These are phyloP conservation scores for Phytophthora pisi DNA, from an alignment of 352 stramenopile genomes.

Conservation along the genomic window DNA sequence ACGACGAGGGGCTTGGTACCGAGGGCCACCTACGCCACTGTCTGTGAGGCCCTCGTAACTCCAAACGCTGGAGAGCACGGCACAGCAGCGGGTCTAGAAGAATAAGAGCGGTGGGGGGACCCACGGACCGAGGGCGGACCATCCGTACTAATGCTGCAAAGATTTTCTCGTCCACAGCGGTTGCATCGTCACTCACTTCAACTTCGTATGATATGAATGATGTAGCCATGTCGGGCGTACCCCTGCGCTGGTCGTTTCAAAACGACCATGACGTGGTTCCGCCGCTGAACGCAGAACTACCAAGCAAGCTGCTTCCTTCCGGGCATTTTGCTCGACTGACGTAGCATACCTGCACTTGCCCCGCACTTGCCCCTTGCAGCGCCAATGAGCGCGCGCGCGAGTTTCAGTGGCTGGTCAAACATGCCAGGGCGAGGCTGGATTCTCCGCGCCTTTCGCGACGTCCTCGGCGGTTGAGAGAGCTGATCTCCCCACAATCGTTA, in stretches of 20 bases:
- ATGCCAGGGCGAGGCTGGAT: constrained; percentile 18
- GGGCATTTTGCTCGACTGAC: constrained; percentile 23
- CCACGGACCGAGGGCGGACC: constrained; percentile 14
- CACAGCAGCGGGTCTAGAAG: constrained; percentile 2
- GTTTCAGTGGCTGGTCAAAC: constrained; percentile 29
- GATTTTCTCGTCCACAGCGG: constrained; percentile 5
- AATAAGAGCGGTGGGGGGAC: constrained; percentile 19
- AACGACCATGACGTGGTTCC: constrained; percentile 11
- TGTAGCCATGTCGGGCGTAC: constrained; percentile 6
- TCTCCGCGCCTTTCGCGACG: constrained; percentile 30
- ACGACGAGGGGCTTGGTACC: neutral
- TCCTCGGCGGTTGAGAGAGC: neutral
- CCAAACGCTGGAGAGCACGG: neutral
- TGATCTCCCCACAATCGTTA: neutral
- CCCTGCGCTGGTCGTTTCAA: constrained; percentile 14
- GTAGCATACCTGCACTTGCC: neutral
- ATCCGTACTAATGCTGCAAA: neutral
- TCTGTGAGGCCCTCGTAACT: constrained; percentile 13
- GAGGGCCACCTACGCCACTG: constrained; percentile 13
- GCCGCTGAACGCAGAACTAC: constrained; percentile 20
- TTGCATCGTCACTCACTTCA: neutral
- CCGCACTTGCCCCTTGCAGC: constrained; percentile 2
- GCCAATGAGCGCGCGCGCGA: constrained; percentile 13
- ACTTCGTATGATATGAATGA: constrained; percentile 1
- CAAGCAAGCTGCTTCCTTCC: constrained; percentile 21